Base-by-base conservation (phyloP, 1,139 yeast genomes). In the Protomyces arabidopsidicola region DNA sequence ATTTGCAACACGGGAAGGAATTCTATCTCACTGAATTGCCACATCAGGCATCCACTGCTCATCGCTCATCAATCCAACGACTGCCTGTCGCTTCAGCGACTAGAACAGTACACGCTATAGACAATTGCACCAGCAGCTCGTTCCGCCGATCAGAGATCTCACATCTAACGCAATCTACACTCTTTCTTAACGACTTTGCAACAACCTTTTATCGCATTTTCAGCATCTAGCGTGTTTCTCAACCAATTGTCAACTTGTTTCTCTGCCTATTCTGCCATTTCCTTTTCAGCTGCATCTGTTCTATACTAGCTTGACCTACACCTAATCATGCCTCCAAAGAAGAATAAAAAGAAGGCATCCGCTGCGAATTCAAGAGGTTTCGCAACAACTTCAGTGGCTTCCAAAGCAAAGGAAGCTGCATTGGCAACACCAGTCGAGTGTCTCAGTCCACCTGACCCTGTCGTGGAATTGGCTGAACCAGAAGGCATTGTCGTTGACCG, bases 301-400 rank as follows among this genome's bases (percentile, higher is more conserved):
- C 31, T 27, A 27, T 27, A 42, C 3, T 42, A 4, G 12, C 24
- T n/a, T 42, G 9, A 6, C 10, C 18, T 5, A 10, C 22, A 16
- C 20, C 18, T 42, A 42, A 18, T 16, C 48, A 42, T 42, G 55
- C 55, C 31, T 34, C n/a, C 55, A 14, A 24, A 50, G 50, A 51
- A 58, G 35, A 27, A 52, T 42, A 58, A 58, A 20, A 52, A 51
- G 38, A 58, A 58, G 52, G 52, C 52, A 5, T 48, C 53, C 16
- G 56, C 62, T 16, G 56, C 52, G 34, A 58, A 51, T n/a, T 39
- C 39, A 16, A 12, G 62, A 18, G 62, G 62, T 6, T 58, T 58
- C 20, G 62, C 62, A 4, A 58, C 62, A 6, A 58, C 56, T 16
- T 58, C 62, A 6, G 42, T 52, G 4, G 56, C 62, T 35, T 39